Base-by-base conservation (phyloP, 2,329 filamentous ascomycete species). In the Fusarium dlaminii region DNA sequence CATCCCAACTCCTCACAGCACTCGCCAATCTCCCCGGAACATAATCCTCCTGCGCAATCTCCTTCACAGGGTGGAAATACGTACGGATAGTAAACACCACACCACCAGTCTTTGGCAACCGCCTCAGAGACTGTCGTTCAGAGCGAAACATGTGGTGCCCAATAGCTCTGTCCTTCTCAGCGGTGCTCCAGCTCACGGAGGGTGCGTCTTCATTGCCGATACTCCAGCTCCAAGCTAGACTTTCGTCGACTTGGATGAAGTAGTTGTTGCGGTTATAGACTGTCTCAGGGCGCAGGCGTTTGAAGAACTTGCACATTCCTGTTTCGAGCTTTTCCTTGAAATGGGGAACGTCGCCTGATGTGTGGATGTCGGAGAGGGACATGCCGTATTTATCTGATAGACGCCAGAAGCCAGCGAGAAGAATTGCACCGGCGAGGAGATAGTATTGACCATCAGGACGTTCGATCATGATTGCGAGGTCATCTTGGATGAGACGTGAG, bases 221-320 rank as follows among this genome's bases (percentile, higher is more conserved):
- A 76, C 90, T 93, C 77, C 86, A 84, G 67, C 91, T 93, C 94
- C 94, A 97, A 1, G 92, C 86, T 3, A 97, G 85, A 10, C 87
- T 83, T 64, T 95, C 93, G 78, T 97, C 94, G 3, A 96, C 93
- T 82, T 97, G 94, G 72, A 97, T 88, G 84, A 97, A 97, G 82
- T 96, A 97, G 80, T 96, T 96, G 80, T 95, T 94, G 66, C 94
- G 86, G 59, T 80, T 82, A 67, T 87, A 86, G n/a, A 87, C 87
- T 49, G 90, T 89, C 46, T 94, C 90, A 3, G 92, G 92, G 78
- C 88, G 87, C 0, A 96, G 81, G 0, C 94, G 85, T 1, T 89
- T 86, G 84, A 97, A 96, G 84, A 97, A 95, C 80, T 92, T 94
- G 84, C 88, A 88, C 93, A 95, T 96, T 18, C 93, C 92, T 68